A percentile compares a stretch with the other conserved stretches of the same genome.
Evolutionary conservation across 169 alveolate genomes (phyloP).

Genomic region (Toxoplasma gondii): DNA sequence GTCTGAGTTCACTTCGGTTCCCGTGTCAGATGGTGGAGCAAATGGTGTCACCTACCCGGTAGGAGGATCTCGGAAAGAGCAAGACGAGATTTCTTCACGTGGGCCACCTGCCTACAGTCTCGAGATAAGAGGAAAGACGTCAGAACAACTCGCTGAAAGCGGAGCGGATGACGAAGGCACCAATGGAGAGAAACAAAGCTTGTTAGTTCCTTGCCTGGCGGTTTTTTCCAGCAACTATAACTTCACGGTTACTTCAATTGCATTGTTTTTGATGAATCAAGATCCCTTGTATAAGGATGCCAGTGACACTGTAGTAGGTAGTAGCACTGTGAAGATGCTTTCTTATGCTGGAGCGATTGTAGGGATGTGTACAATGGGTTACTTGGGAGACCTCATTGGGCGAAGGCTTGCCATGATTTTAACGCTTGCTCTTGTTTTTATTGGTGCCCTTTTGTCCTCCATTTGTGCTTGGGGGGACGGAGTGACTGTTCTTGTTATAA

Average conservation of each 20-base stretch:
- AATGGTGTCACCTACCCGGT: background rate
- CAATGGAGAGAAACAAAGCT: slow-evolving; percentile 1
- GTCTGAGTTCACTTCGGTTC: background rate
- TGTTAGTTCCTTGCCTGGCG: slow-evolving; percentile 62
- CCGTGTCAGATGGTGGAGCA: background rate
- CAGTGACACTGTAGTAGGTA: slow-evolving; percentile 32
- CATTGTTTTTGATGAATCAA: slow-evolving; percentile 51
- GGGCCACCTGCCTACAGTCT: background rate
- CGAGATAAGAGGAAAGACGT: background rate
- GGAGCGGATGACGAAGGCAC: background rate
- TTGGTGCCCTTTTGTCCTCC: slow-evolving; percentile 48
- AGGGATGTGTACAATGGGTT: slow-evolving; percentile 62
- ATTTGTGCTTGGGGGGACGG: slow-evolving; percentile 47
- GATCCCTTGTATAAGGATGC: slow-evolving; percentile 50
- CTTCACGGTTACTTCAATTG: slow-evolving; percentile 61
- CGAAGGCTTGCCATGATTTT: slow-evolving; percentile 43
- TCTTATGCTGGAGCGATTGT: slow-evolving; percentile 63
- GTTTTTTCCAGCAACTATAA: slow-evolving; percentile 62
- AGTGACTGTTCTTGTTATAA: background rate
- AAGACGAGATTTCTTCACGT: background rate
- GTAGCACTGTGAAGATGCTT: slow-evolving; percentile 58
- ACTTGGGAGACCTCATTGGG: slow-evolving; percentile 54
- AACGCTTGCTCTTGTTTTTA: slow-evolving; percentile 29
- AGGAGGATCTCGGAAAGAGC: background rate
- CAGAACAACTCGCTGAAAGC: background rate